Base-by-base conservation (phyloP, 2,329 filamentous ascomycete species). In the Fusarium sp. region DNA sequence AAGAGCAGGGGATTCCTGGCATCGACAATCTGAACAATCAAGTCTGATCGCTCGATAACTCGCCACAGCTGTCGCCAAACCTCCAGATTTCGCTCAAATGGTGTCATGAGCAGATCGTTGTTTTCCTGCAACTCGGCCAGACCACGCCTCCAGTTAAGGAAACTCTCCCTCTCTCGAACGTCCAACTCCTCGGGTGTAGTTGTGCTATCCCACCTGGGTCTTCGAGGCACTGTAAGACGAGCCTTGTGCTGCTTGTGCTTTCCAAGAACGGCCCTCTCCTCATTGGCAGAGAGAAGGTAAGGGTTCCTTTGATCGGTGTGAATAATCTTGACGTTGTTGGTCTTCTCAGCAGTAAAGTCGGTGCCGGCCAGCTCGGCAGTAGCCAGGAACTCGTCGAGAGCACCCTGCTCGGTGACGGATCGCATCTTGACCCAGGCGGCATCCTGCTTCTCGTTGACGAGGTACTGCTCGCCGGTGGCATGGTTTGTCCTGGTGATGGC, bases 391-490 rank as follows among this genome's bases (percentile, higher is more conserved):
- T 99, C 97, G 83, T 99, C 97, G 71, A 99, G 91, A 52, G 95
- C 95, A 77, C 93, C 95, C 85, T 99, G 97, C 87, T 99, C 95
- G 6, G 97, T 99, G 77, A 99, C 94, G 82, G 95, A 98, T 86
- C 96, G 95, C 97, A 99, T 98, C 88, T 98, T 99, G 81, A 98
- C 95, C 95, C 95, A 99, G 77, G 94, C 90, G 38, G 96, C 97
- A 86, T 98, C 95, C 82, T 97, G 92, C 78, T 91, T 92, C 74
- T 94, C 93, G 82, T 97, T 98, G 58, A 95, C 97, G 79, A 98
- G 91, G 83, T 99, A 99, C 87, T 92, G 92, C 82, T 97, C 94
- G 81, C 95, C 95, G 25, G 94, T 95, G 29, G 91, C 88, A 79
- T 95, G 91, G 82, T 95, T 91, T 74, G 95, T 93, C 80, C 94